Evolutionary conservation across 176 grass and related monocot species (phyloP), one percentile per base, ranked within the genome.

Genomic region (Oryza glaberrima): DNA sequence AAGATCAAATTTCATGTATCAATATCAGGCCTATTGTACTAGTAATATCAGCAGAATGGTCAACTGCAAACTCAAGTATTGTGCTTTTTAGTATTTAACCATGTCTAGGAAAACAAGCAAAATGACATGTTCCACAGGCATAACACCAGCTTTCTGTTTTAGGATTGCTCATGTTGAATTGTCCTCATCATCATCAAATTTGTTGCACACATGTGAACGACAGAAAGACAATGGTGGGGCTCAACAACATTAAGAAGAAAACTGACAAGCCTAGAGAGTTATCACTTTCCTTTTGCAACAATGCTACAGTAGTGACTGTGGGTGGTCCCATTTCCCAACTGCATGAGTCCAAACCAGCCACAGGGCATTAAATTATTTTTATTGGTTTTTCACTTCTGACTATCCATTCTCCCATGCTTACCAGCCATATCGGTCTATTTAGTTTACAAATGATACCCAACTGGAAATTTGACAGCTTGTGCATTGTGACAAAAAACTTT

Each of bases 71-170:
- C 19, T 61, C 51, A 58, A n/a, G 52, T 52, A 36, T 58, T 58
- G 52, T 6, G 7, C 16, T 20, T 17, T 58, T 58, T 58, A 20
- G 16, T 58, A 19, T 20, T 58, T 20, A 58, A 22, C 10, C 52
- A 61, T 23, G 34, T 41, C 11, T 40, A 61, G 32, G 75, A 63
- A 40, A 77, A 63, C 20, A 63, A 77, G 75, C 32, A 63, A 77
- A 77, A 43, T 4, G n/a, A 12, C 7, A 5, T 0, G 19, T 43
- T 40, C 11, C 54, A 52, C 75, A 77, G 20, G 20, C 1, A 69
- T n/a, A 52, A 41, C 67, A 48, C 41, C 67, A 41, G 66, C 47
- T 70, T 56, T 70, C 67, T 52, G 30, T 38, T 70, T 70, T 81
- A 77, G 32, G 35, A 20, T 77, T 77, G 17, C 54, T 64, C 54